These are phyloP conservation scores for Phoenix dactylifera DNA, from an alignment of 176 grass and related monocot species.

Conservation along the genomic window DNA sequence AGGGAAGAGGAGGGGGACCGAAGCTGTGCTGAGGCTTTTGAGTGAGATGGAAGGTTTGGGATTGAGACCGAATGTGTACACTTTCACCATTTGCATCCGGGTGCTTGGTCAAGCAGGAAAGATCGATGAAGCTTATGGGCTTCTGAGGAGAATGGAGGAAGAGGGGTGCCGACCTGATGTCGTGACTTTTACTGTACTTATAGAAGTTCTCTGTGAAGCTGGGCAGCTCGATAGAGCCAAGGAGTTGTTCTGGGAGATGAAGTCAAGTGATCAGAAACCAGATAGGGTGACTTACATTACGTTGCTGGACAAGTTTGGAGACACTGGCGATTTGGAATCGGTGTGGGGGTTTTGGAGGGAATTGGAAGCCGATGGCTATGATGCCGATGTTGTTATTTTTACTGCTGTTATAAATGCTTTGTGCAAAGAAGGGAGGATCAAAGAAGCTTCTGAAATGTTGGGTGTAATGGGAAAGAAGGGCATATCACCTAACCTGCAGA, in stretches of 20 bases:
- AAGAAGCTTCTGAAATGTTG: slow-evolving; percentile 55
- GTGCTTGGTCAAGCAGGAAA: slow-evolving; percentile 55
- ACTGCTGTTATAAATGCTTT: slow-evolving; percentile 55
- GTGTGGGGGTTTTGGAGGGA: slow-evolving; percentile 56
- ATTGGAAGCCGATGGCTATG: slow-evolving; percentile 69
- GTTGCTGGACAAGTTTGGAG: slow-evolving; percentile 72
- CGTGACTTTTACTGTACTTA: slow-evolving; percentile 67
- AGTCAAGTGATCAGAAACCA: slow-evolving; percentile 58
- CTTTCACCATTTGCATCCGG: slow-evolving; percentile 88
- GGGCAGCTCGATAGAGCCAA: slow-evolving; percentile 53
- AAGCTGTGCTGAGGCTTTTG: slow-evolving; percentile 53
- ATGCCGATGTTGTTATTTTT: slow-evolving; percentile 59
- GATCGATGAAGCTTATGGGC: slow-evolving; percentile 41
- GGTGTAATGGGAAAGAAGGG: slow-evolving; percentile 58
- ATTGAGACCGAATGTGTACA: slow-evolving; percentile 81
- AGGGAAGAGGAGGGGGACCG: slow-evolving; percentile 58
- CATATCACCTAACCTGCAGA: slow-evolving; percentile 56
- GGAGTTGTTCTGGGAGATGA: slow-evolving; percentile 81
- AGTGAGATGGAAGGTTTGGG: slow-evolving; percentile 60
- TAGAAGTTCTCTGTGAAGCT: slow-evolving; percentile 68
- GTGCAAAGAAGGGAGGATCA: slow-evolving; percentile 59
- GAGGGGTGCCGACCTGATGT: slow-evolving; percentile 71
- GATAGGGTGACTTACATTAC: slow-evolving; percentile 79
- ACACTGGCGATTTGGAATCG: slow-evolving; percentile 50
- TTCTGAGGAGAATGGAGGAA: slow-evolving; percentile 56